A percentile compares a stretch with the other conserved stretches of the same genome.
Evolutionary conservation across 1,139 yeast genomes (phyloP).

Genomic region (Pichia sp.): DNA sequence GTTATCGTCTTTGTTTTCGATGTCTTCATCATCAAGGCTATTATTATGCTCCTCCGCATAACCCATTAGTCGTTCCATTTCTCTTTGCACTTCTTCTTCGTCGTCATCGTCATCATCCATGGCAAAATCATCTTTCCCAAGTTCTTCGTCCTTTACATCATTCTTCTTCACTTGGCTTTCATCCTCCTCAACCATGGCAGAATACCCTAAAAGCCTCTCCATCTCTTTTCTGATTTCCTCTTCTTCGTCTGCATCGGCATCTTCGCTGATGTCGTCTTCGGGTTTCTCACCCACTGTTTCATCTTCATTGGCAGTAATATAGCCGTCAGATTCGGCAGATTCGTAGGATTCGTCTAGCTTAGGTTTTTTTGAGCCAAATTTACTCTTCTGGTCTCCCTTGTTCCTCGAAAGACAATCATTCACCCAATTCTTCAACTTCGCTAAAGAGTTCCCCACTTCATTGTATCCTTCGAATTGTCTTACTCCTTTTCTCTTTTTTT

Average conservation of each 20-base stretch:
- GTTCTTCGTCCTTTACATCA: slow-evolving; percentile 2
- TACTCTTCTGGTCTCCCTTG: not conserved
- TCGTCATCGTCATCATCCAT: slow-evolving; percentile 11
- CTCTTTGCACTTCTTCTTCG: slow-evolving; percentile 14
- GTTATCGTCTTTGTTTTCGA: slow-evolving; percentile 6
- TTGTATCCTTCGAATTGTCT: slow-evolving; percentile 10
- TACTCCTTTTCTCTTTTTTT: slow-evolving; percentile 7
- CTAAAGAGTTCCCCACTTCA: slow-evolving; percentile 2
- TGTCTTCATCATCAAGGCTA: slow-evolving; percentile 1
- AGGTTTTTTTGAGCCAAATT: not conserved
- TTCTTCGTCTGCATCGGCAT: slow-evolving; percentile 9
- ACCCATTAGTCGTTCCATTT: slow-evolving; percentile 16
- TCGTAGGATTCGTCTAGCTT: not conserved
- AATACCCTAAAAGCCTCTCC: slow-evolving; percentile 12
- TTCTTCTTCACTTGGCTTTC: not conserved
- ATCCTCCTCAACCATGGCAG: not conserved
- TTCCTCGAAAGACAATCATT: not conserved
- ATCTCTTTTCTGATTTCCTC: slow-evolving; percentile 13
- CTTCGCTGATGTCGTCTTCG: not conserved
- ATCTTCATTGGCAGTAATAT: not conserved
- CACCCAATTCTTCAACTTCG: slow-evolving; percentile 1
- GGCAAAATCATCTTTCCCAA: not conserved
- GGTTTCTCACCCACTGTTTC: not conserved
- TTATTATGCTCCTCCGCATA: slow-evolving; percentile 8
- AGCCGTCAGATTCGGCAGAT: not conserved